Evolutionary conservation across 805 yeast genomes (phyloP).

Genomic region (Ogataea minuta): DNA sequence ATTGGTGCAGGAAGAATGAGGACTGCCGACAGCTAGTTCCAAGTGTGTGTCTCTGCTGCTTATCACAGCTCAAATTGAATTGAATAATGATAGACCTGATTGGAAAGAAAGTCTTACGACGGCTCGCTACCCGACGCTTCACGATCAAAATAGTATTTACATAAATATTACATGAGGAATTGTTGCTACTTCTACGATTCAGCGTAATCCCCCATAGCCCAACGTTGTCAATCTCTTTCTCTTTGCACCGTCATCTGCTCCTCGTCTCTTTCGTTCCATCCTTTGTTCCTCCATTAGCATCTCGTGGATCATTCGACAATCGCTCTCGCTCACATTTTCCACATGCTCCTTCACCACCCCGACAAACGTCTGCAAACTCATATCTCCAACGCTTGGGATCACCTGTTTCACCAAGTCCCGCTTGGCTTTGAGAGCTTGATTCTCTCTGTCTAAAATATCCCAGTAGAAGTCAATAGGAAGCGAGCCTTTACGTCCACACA

Average conservation of each 20-base stretch:
- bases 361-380: conserved; percentile 15
- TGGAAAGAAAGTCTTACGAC: too few relatives aligned
- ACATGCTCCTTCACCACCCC: conserved; percentile 13
- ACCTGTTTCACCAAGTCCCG: conserved; percentile 57
- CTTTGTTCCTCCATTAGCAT: conserved; percentile 18
- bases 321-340: conserved; percentile 15
- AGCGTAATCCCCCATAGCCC: conserved; percentile 26
- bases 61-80: too few relatives aligned
- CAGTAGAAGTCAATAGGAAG: conserved; percentile 72
- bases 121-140: too few relatives aligned
- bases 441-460: conserved; percentile 67
- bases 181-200: not conserved
- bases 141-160: too few relatives aligned
- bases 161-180: too few relatives aligned
- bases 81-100: too few relatives aligned
- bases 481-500: conserved; percentile 78
- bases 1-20: conserved; percentile 53
- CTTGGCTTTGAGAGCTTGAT: conserved; percentile 52
- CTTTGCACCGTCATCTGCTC: conserved; percentile 10
- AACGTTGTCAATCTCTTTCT: conserved; percentile 24
- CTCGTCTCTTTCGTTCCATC: conserved; percentile 11
- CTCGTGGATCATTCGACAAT: conserved; percentile 20
- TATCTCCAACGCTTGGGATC: conserved; percentile 33
- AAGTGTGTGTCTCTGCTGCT: too few relatives aligned
- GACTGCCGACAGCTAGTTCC: too few relatives aligned